A percentile compares a stretch with the other conserved stretches of the same genome.
These are phyloP conservation scores for Hirsutella minnesotensis DNA, from an alignment of 2,329 filamentous ascomycete genomes.

Conservation along the genomic window DNA sequence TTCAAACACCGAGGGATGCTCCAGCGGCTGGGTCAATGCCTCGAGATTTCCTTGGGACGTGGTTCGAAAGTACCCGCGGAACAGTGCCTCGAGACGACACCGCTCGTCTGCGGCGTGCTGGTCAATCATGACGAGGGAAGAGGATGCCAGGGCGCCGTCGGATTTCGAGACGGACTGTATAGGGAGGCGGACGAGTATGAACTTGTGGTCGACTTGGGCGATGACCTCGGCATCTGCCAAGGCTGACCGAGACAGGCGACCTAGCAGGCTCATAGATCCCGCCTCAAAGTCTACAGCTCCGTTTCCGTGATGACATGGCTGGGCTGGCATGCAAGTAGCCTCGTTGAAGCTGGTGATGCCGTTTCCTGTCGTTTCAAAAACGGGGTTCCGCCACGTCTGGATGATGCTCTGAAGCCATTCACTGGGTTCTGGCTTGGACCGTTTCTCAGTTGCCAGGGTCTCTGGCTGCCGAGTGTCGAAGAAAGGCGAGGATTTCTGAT, in stretches of 20 bases:
- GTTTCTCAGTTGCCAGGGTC: slow-evolving; percentile 1
- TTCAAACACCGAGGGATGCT: slow-evolving; percentile 51
- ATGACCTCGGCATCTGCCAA: slow-evolving; percentile 55
- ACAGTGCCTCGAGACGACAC: slow-evolving; percentile 63
- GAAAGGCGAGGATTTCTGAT: too few species aligned
- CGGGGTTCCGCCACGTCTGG: slow-evolving; percentile 60
- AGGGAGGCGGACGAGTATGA: slow-evolving; percentile 58
- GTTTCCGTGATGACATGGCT: slow-evolving; percentile 3
- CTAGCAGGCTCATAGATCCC: slow-evolving; percentile 17
- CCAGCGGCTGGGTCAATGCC: slow-evolving; percentile 25
- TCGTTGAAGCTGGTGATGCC: slow-evolving; percentile 30
- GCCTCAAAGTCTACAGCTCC: slow-evolving; percentile 16
- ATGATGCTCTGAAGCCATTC: slow-evolving; percentile 52
- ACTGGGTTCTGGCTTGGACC: slow-evolving; percentile 10
- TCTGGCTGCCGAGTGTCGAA: neutral
- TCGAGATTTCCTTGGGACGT: slow-evolving; percentile 1
- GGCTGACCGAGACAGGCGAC: slow-evolving; percentile 48
- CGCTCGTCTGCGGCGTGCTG: slow-evolving; percentile 94
- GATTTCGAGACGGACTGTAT: slow-evolving; percentile 5
- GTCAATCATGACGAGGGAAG: slow-evolving; percentile 67
- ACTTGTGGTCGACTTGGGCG: slow-evolving; percentile 80
- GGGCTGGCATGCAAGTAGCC: neutral
- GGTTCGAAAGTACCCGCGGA: slow-evolving; percentile 38
- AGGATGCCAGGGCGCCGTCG: slow-evolving; percentile 9
- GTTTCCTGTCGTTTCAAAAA: slow-evolving; percentile 45